phyloP scores from a whole-genome alignment of 495 filamentous ascomycete genomes.

The Aspergillus mulundensis region DNA sequence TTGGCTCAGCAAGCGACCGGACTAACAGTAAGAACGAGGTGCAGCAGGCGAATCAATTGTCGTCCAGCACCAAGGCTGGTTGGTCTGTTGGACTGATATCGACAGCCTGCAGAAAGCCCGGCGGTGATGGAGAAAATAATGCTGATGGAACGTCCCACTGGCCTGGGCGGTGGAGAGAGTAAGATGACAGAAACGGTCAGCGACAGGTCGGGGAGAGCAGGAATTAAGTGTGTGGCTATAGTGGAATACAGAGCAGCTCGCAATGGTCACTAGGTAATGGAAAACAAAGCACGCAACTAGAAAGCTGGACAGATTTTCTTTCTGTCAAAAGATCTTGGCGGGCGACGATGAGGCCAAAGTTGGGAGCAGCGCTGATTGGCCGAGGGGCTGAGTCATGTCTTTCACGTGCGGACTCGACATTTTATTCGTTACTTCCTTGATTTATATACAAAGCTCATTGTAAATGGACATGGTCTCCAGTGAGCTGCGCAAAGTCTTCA shows the following conservation, averaged over 20 bases:
- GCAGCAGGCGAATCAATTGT: constrained; percentile 9
- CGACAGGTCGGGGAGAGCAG: neutral
- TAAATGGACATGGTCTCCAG: constrained; percentile 36
- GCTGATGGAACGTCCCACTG: constrained; percentile 1
- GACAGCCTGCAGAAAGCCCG: constrained; percentile 1
- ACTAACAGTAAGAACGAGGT: neutral
- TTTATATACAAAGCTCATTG: neutral
- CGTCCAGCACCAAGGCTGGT: constrained; percentile 2
- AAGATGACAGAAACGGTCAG: neutral
- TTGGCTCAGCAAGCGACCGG: neutral
- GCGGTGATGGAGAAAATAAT: constrained; percentile 8
- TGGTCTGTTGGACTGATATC: neutral
- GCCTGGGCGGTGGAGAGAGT: constrained; percentile 4
- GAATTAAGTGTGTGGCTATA: neutral
- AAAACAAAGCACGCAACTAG: neutral
- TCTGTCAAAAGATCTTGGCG: constrained; percentile 16
- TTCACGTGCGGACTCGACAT: neutral
- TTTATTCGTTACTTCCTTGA: no score
- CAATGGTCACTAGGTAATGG: neutral
- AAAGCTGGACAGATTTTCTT: constrained; percentile 8
- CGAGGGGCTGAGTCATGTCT: constrained; percentile 11
- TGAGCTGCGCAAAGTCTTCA: constrained; percentile 41
- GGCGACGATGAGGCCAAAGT: constrained; percentile 22
- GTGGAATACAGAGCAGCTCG: neutral
- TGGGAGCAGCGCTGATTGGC: constrained; percentile 16